Evolutionary conservation across 2,329 filamentous ascomycete genomes (phyloP).

Genomic region (Claviceps pazoutovae): DNA sequence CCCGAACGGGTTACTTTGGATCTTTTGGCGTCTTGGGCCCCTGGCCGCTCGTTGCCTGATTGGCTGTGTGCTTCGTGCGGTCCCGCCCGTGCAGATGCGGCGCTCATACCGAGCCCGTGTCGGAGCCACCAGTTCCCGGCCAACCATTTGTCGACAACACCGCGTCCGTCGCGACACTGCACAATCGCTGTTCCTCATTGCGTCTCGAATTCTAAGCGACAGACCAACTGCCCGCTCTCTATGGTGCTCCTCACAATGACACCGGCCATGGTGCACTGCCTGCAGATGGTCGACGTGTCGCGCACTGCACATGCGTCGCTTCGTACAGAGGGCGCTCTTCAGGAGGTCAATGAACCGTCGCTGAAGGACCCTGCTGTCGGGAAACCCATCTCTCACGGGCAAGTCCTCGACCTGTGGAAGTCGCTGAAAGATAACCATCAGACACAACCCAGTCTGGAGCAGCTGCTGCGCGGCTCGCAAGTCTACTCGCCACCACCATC

Average conservation of each 20-base stretch:
- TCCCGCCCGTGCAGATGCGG: background rate
- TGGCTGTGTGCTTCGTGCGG: background rate
- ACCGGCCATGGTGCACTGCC: constrained; percentile 47
- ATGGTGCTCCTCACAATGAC: constrained; percentile 79
- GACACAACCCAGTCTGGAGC: constrained; percentile 43
- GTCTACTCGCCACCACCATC: constrained; percentile 71
- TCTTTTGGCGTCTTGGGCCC: background rate
- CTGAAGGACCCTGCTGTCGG: constrained; percentile 39
- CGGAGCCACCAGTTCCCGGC: too few relatives aligned
- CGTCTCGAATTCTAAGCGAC: too few relatives aligned
- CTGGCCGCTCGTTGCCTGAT: background rate
- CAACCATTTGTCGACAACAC: too few relatives aligned
- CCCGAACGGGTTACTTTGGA: background rate
- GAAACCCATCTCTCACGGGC: constrained; percentile 56
- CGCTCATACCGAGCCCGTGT: too few relatives aligned
- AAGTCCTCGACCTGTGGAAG: constrained; percentile 50
- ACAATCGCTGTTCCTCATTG: too few relatives aligned
- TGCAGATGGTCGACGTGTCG: constrained; percentile 24
- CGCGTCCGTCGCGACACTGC: too few relatives aligned
- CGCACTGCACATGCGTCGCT: background rate
- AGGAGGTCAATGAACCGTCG: constrained; percentile 29
- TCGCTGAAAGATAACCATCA: constrained; percentile 20
- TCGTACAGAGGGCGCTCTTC: constrained; percentile 6
- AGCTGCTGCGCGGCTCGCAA: constrained; percentile 54
- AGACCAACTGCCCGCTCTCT: too few relatives aligned